phyloP scores from a whole-genome alignment of 139 green algal species.

The Asterochloris erici region DNA sequence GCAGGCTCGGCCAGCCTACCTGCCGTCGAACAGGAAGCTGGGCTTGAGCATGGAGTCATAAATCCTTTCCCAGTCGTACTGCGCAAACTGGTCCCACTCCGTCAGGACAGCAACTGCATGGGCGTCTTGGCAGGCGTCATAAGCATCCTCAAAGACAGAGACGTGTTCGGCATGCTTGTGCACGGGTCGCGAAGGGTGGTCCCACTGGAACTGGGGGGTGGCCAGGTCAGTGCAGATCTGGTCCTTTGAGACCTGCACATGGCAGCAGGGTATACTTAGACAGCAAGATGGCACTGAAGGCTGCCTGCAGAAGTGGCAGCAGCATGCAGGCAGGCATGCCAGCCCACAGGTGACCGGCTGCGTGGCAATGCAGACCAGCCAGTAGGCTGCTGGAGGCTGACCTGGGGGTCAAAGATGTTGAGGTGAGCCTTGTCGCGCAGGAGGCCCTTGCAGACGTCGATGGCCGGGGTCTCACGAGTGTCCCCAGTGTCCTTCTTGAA shows the following conservation, averaged over 20 bases:
- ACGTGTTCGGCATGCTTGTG: slow-evolving; percentile 44
- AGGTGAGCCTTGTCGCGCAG: slow-evolving; percentile 58
- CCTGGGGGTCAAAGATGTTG: slow-evolving; percentile 92
- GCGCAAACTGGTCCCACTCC: slow-evolving; percentile 99
- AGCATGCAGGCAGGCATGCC: neutral
- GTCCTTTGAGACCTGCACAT: slow-evolving; percentile 40
- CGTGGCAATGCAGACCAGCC: neutral
- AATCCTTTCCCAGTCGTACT: slow-evolving; percentile 59
- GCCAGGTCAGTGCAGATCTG: slow-evolving; percentile 86
- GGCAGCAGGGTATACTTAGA: neutral
- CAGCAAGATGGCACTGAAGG: neutral
- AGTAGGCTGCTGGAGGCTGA: slow-evolving; percentile 16
- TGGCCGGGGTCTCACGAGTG: slow-evolving; percentile 97
- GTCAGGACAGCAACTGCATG: slow-evolving; percentile 93
- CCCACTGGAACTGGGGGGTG: slow-evolving; percentile 89
- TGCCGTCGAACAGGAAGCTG: slow-evolving; percentile 98
- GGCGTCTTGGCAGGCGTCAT: slow-evolving; percentile 63
- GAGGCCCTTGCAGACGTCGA: slow-evolving; percentile 91
- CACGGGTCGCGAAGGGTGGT: slow-evolving; percentile 66
- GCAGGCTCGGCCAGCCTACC: too few species aligned
- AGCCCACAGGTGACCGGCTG: too few species aligned
- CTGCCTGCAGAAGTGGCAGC: neutral
- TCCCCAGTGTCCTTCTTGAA: slow-evolving; percentile 98
- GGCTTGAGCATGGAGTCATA: slow-evolving; percentile 95
- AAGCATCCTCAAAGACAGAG: slow-evolving; percentile 50